phyloP scores from a whole-genome alignment of 305 asterid genomes.

The Solanum hybrid region DNA sequence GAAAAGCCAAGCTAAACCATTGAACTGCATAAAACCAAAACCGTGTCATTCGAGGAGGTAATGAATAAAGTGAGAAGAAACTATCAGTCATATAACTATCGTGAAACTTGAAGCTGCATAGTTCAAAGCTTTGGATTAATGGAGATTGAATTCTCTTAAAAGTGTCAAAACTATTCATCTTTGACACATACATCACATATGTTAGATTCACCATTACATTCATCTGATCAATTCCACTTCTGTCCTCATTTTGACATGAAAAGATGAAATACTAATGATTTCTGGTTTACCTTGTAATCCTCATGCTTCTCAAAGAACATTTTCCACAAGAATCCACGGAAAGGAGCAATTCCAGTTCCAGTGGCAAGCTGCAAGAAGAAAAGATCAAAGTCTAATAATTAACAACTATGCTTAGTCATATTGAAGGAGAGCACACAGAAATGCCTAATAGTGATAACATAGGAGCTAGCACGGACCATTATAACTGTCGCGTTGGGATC shows the following conservation, averaged over 20 bases:
- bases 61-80: neutral
- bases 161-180: neutral
- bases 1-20: constrained; percentile 92
- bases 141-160: neutral
- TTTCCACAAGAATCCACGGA: constrained; percentile 86
- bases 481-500: constrained; percentile 80
- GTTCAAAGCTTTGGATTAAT: neutral
- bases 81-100: neutral
- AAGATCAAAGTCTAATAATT: neutral
- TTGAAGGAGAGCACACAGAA: neutral
- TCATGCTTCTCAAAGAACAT: constrained; percentile 97
- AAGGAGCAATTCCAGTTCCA: constrained; percentile 95
- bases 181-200: neutral
- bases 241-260: neutral
- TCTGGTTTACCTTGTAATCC: constrained; percentile 48
- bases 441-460: neutral
- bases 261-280: neutral
- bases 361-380: constrained; percentile 54
- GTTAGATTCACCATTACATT: neutral
- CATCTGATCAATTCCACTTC: neutral
- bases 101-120: neutral
- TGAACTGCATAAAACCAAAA: constrained; percentile 41
- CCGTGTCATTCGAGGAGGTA: neutral
- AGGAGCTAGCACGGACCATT: constrained; percentile 35
- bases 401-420: neutral